Base-by-base conservation (phyloP, 2,329 filamentous ascomycete species). In the Fusarium sp. region DNA sequence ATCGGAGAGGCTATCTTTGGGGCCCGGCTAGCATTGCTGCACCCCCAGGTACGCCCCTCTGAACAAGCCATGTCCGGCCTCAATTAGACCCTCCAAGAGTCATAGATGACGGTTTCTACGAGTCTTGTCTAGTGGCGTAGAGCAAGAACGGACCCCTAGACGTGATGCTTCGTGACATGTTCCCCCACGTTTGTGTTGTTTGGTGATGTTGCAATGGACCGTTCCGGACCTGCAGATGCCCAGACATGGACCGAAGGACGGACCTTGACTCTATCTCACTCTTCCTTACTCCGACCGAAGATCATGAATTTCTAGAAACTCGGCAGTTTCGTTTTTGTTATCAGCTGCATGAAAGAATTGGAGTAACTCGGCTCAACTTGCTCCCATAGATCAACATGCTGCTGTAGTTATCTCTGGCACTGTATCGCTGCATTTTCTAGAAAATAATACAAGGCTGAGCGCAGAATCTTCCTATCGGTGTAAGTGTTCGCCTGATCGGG, bases 11-110 rank as follows among this genome's bases (percentile, higher is more conserved):
- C 63, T 71, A 69, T 70, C 58, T 70, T 56, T 51, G 54, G 58
- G 49, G 67, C 58, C 67, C 58, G 67, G 24, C 53, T 68, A 69
- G 63, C 51, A 68, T 53, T 34, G 16, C 45, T 51, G 20, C 67
- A 70, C 67, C 48, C 67, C 34, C 34, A 38, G 18, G 9, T 38
- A 38, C 34, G 34, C 34, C 34, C 64, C 67, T 67, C 46, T 55
- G 44, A 44, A 47, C 48, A 55, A 67, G 58, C 67, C 67, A 71
- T 60, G 59, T 53, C 63, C 67, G 63, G 67, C 67, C 67, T 67
- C 60, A 59, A 46, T 64, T 51, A 52, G 43, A 27, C 54, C 57
- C 67, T 63, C 48, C 67, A 45, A 65, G 61, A 70, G 52, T 56
- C 53, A 65, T 70, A 62, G 46, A 70, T 70, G 67, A 61, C 58